Conservation (phyloP, 2,329 filamentous ascomycete genomes). For the Fusarium sp. region DNA sequence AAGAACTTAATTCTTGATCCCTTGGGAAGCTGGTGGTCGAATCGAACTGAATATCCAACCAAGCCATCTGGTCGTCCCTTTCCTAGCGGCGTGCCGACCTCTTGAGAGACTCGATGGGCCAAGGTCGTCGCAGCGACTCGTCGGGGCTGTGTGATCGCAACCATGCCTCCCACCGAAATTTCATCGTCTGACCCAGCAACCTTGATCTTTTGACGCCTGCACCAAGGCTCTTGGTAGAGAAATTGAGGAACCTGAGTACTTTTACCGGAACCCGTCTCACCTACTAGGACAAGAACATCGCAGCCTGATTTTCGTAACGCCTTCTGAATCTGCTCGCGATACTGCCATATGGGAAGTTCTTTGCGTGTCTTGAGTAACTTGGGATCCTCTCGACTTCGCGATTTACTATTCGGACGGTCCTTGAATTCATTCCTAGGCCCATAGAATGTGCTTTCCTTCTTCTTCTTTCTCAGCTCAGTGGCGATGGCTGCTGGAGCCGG, state of each 20-base stretch:
- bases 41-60: constrained; percentile 94
- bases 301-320: constrained; percentile 64
- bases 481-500: constrained; percentile 1
- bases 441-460: neutral
- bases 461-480: constrained; percentile 2
- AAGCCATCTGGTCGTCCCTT: constrained; percentile 52
- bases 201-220: constrained; percentile 66
- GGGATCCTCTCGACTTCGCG: constrained; percentile 44
- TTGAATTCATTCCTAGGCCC: constrained; percentile 14
- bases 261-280: constrained; percentile 96
- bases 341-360: constrained; percentile 81
- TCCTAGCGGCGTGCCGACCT: constrained; percentile 66
- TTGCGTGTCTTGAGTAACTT: constrained; percentile 62
- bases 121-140: constrained; percentile 93
- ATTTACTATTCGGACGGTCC: constrained; percentile 21
- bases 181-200: constrained; percentile 53
- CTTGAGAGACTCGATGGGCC: constrained; percentile 85
- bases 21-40: constrained; percentile 85
- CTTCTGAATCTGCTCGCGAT: constrained; percentile 73
- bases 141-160: constrained; percentile 93
- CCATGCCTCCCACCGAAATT: constrained; percentile 74
- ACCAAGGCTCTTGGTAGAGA: constrained; percentile 81
- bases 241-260: constrained; percentile 97
- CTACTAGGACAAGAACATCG: constrained; percentile 84
- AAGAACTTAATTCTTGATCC: constrained; percentile 91